Conservation (phyloP, 495 filamentous ascomycete species). For the Penicillium salamii region DNA sequence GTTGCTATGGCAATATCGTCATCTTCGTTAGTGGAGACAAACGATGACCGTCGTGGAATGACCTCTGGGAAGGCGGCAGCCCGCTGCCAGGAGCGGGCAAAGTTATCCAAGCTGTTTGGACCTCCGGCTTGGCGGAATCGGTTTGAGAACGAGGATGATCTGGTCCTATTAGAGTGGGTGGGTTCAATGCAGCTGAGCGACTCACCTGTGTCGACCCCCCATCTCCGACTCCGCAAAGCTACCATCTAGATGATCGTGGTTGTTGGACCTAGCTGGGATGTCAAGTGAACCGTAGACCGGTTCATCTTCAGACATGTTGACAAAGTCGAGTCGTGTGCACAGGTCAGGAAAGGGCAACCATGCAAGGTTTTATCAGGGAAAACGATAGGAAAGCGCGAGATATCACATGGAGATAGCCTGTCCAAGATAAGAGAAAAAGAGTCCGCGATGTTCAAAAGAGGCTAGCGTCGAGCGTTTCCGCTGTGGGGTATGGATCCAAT, state of each 20-base stretch:
- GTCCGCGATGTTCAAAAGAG: conserved; percentile 3
- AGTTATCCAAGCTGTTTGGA: conserved; percentile 91
- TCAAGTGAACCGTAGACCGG: conserved; percentile 8
- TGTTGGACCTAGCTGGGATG: conserved; percentile 17
- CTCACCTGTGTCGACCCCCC: conserved; percentile 19
- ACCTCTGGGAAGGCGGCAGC: conserved; percentile 88
- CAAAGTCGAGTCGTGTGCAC: too few relatives aligned
- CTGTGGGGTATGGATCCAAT: conserved; percentile 10
- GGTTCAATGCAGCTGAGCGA: neutral
- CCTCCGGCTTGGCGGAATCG: conserved; percentile 80
- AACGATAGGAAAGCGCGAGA: too few relatives aligned
- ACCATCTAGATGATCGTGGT: conserved; percentile 13
- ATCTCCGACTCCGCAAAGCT: conserved; percentile 17
- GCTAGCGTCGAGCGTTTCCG: conserved; percentile 6
- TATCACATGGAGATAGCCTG: conserved; percentile 11
- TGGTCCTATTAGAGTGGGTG: conserved; percentile 2
- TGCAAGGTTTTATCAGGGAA: too few relatives aligned
- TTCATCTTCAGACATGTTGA: neutral
- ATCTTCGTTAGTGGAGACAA: conserved; percentile 55
- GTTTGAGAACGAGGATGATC: conserved; percentile 67
- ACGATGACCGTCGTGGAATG: conserved; percentile 68
- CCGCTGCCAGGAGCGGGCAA: conserved; percentile 90
- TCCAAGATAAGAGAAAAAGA: conserved; percentile 4
- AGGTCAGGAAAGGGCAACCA: too few relatives aligned
- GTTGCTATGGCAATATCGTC: conserved; percentile 40